Conservation (phyloP, 1,284 basidiomycete genomes). For the Cryptococcus neoformans region DNA sequence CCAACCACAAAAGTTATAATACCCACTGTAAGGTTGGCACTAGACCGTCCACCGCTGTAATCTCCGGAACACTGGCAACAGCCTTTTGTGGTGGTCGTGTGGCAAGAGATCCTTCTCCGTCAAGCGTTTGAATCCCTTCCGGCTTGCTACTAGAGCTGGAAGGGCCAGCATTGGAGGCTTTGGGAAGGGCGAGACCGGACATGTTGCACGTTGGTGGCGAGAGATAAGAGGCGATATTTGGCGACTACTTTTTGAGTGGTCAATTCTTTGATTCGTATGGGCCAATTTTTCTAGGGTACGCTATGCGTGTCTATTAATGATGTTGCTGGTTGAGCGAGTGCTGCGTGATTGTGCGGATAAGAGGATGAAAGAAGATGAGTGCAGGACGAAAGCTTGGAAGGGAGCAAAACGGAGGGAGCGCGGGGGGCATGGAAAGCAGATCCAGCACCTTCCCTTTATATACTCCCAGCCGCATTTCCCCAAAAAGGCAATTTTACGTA, state of each 20-base stretch:
- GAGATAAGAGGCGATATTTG: not conserved
- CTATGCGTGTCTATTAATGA: not conserved
- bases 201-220: constrained; percentile 3
- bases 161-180: constrained; percentile 6
- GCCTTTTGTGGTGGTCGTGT: constrained; percentile 15
- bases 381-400: not conserved
- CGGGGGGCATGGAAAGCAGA: not conserved
- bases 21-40: constrained; percentile 83
- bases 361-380: not conserved
- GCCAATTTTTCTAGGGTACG: not conserved
- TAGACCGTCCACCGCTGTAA: constrained; percentile 90
- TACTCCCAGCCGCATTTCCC: not conserved
- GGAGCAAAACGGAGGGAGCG: not conserved
- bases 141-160: constrained; percentile 1
- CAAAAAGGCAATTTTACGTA: too few species aligned
- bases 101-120: constrained; percentile 11
- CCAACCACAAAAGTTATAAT: constrained; percentile 5
- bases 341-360: not conserved
- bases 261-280: not conserved
- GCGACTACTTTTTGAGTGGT: not conserved
- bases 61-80: constrained; percentile 55
- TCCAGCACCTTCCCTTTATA: not conserved
- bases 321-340: not conserved
- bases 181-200: constrained; percentile 15
- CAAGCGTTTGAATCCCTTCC: constrained; percentile 6